Percentiles rank a stretch among this genome's conserved stretches.
These are phyloP conservation scores for Ascochyta pisi DNA, from an alignment of 2,329 filamentous ascomycete genomes.

Conservation along the genomic window DNA sequence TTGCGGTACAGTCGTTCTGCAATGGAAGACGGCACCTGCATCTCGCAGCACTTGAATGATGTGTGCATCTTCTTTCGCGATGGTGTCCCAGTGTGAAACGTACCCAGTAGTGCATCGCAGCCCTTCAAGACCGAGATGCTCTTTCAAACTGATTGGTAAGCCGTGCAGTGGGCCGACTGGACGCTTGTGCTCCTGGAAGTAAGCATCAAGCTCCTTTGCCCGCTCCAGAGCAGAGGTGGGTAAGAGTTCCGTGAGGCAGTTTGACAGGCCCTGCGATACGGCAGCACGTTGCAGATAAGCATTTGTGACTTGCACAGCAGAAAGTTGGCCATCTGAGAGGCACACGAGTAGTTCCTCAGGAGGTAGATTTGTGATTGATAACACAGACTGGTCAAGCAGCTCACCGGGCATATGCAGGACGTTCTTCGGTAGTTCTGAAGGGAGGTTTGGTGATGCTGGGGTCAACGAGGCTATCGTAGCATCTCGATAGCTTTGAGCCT, in stretches of 20 bases:
- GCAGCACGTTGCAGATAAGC: constrained; percentile 38
- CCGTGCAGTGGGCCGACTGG: constrained; percentile 57
- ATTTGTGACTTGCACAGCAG: constrained; percentile 32
- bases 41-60: constrained; percentile 57
- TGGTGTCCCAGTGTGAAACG: constrained; percentile 56
- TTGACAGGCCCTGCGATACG: constrained; percentile 35
- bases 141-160: constrained; percentile 61
- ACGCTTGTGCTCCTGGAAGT: constrained; percentile 44
- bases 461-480: constrained; percentile 28
- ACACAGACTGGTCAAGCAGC: constrained; percentile 19
- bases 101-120: constrained; percentile 59
- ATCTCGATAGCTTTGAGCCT: constrained; percentile 38
- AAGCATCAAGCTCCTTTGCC: constrained; percentile 52
- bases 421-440: constrained; percentile 29
- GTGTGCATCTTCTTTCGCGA: constrained; percentile 55
- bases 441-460: constrained; percentile 27
- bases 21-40: constrained; percentile 62
- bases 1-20: constrained; percentile 62
- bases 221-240: constrained; percentile 47
- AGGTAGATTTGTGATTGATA: constrained; percentile 29
- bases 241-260: constrained; percentile 35
- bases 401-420: constrained; percentile 25
- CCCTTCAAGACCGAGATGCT: constrained; percentile 60
- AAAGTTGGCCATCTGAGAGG: constrained; percentile 29
- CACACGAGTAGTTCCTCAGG: constrained; percentile 29